Conservation (phyloP, 257 asterid genomes). For the Penstemon barbatus region DNA sequence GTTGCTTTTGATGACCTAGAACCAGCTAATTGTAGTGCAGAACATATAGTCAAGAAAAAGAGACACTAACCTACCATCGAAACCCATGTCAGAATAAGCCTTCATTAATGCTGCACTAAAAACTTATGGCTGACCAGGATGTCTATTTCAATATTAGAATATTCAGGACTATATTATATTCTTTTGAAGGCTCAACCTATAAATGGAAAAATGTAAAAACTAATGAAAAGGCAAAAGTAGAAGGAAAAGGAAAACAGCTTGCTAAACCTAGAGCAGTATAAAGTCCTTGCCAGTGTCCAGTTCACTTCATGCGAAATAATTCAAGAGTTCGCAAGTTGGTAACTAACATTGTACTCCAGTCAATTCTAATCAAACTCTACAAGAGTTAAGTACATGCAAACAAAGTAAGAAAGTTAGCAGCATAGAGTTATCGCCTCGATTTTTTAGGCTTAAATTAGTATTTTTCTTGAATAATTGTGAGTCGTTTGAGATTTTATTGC, state of each 20-base stretch:
- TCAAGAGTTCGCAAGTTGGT: conserved; percentile 5
- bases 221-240: neutral
- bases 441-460: no score
- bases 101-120: neutral
- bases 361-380: conserved; percentile 14
- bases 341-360: neutral
- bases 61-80: neutral
- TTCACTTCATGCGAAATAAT: conserved; percentile 15
- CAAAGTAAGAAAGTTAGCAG: neutral
- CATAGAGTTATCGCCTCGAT: no score
- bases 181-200: neutral
- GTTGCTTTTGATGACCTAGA: neutral
- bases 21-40: neutral
- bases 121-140: neutral
- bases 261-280: neutral
- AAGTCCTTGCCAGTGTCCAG: conserved; percentile 7
- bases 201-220: neutral
- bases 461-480: no score
- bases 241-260: neutral
- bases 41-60: neutral
- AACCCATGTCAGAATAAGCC: neutral
- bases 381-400: conserved; percentile 2
- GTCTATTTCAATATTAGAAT: neutral
- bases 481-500: no score
- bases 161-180: neutral